Base-by-base conservation (phyloP, 1,284 basidiomycete genomes). In the Rhodotorula sp. region DNA sequence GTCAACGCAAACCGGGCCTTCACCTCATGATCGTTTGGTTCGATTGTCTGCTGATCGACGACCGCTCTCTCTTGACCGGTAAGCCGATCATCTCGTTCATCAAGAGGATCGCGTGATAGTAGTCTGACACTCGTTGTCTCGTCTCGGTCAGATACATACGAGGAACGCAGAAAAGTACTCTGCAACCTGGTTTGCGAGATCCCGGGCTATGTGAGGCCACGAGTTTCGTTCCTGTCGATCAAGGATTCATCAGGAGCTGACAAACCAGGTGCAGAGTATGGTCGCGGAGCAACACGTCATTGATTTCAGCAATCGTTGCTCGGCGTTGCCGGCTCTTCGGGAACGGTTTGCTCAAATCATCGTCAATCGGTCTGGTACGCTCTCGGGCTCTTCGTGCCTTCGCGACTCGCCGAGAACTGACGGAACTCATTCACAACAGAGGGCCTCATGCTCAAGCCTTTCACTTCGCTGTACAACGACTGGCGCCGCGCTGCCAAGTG, bases 1-100 rank as follows among this genome's bases (percentile, higher is more conserved):
- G 37, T 42, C 37, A 42, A 42, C 37, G 37, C 37, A 42, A 42
- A 12, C 37, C 37, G 37, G 37, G 82, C 17, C 83, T 87, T 6
- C 89, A 88, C 70, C 85, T 93, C 7, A 67, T 60, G 63, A 55
- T 94, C 8, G 87, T 91, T 6, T 94, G 92, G 82, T 95, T 94
- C 77, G 93, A 94, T 75, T 78, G 93, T 18, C 83, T 95, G 5
- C 79, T 85, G 26, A 80, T 91, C 1, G 86, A 93, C 73, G 85
- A 82, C 20, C 71, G 80, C 42, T 87, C 84, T 8, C 81, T 91
- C 17, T 77, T 92, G 12, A 80, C 83, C 3, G 53, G 78, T 77
- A 42, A 59, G 77, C 44, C 10, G 15, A 15, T 22, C 6, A 15
- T 7, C 22, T 14, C 3, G 1, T 17, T 42, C 33, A 18, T 17